Evolutionary conservation across 1,284 basidiomycete genomes (phyloP).

Genomic region (Fistulina hepatica): DNA sequence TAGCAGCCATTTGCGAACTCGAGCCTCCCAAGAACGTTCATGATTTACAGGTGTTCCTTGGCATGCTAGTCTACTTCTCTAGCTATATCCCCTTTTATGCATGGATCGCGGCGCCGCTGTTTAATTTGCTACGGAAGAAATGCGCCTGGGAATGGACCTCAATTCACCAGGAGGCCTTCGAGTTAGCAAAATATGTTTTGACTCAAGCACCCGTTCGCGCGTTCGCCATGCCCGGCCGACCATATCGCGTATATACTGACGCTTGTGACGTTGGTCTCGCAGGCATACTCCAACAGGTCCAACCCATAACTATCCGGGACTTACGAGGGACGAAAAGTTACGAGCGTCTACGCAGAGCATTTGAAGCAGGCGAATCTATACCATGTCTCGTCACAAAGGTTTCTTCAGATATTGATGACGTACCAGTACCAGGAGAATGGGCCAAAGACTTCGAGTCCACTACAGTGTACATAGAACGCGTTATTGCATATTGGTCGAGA

Average conservation of each 20-base stretch:
- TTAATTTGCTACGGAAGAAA: slow-evolving; percentile 8
- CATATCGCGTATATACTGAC: slow-evolving; percentile 17
- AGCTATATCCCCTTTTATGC: slow-evolving; percentile 9
- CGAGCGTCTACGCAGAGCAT: slow-evolving; percentile 13
- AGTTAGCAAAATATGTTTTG: slow-evolving; percentile 19
- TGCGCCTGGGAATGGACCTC: slow-evolving; percentile 21
- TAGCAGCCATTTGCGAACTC: slow-evolving; percentile 16
- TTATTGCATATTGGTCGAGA: slow-evolving; percentile 26
- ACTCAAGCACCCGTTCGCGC: slow-evolving; percentile 22
- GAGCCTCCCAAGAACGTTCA: slow-evolving; percentile 17
- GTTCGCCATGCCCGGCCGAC: slow-evolving; percentile 20
- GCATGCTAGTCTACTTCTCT: slow-evolving; percentile 16
- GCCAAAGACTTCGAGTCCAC: slow-evolving; percentile 22
- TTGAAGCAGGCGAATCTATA: slow-evolving; percentile 5
- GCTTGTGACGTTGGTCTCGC: slow-evolving; percentile 20
- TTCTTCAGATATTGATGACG: slow-evolving; percentile 9
- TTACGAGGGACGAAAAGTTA: slow-evolving; percentile 21
- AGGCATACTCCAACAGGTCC: slow-evolving; percentile 21
- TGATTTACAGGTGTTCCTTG: slow-evolving; percentile 12
- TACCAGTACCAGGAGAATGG: slow-evolving; percentile 15
- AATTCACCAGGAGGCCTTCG: slow-evolving; percentile 18
- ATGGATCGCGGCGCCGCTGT: slow-evolving; percentile 9
- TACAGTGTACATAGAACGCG: slow-evolving; percentile 22
- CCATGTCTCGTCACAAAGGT: slow-evolving; percentile 3
- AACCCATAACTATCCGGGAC: slow-evolving; percentile 19